A percentile compares a stretch with the other conserved stretches of the same genome.
These are phyloP conservation scores for Amylostereum chailletii DNA, from an alignment of 1,284 basidiomycete species.

Conservation along the genomic window DNA sequence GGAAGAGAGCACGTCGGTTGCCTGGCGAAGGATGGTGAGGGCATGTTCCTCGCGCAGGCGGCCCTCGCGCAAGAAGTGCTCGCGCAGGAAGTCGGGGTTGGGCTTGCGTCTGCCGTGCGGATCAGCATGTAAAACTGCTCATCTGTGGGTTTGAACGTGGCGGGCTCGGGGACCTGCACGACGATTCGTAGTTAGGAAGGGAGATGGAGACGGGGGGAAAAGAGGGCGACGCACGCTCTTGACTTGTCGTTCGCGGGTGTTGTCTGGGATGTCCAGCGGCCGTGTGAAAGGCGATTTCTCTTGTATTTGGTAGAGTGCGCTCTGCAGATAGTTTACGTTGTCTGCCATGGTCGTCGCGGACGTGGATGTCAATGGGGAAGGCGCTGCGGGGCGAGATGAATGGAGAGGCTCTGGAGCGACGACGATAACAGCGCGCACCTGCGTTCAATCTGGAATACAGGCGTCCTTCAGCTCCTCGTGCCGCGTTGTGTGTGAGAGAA, in stretches of 20 bases:
- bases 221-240: constrained; percentile 13
- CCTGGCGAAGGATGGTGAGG: constrained; percentile 74
- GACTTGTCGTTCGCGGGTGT: constrained; percentile 16
- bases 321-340: constrained; percentile 11
- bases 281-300: constrained; percentile 7
- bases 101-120: constrained; percentile 43
- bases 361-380: no score
- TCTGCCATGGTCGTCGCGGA: constrained; percentile 7
- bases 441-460: no score
- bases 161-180: constrained; percentile 23
- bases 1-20: constrained; percentile 65
- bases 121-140: constrained; percentile 26
- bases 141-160: constrained; percentile 22
- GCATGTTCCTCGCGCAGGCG: constrained; percentile 84
- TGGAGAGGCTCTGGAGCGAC: no score
- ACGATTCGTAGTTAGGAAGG: neutral
- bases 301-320: constrained; percentile 15
- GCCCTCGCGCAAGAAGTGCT: constrained; percentile 92
- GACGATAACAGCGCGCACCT: no score
- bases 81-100: constrained; percentile 82
- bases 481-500: no score
- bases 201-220: neutral
- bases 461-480: no score
- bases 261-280: neutral
- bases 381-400: no score